Evolutionary conservation across 257 asterid species (phyloP), one percentile per base, ranked within the genome.

Genomic region (Scutellaria minor): DNA sequence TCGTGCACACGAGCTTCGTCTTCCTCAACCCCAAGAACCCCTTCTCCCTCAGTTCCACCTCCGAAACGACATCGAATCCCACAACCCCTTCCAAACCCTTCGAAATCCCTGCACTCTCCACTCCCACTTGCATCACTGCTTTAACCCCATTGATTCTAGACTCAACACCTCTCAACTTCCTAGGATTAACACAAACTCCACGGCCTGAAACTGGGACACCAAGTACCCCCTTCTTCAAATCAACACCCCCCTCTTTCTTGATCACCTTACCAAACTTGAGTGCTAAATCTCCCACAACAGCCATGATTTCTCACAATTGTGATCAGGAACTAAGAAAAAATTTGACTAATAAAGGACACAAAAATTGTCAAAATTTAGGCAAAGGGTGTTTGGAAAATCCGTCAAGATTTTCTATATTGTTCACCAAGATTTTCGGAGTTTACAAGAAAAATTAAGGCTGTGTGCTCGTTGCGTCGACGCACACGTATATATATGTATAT

Each of bases 1-100:
- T 82, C 35, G 96, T 89, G 63, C 97, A 91, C 27, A 91, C 95
- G 10, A 91, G 90, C 83, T 91, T 91, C 62, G 97, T 91, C 46
- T 89, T 91, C 91, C 95, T 87, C 86, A 89, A 42, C 35, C 97
- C 97, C 90, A 87, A 58, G 44, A 91, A 91, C 48, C 95, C 97
- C 66, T 81, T 92, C 45, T 83, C 81, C 84, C 84, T 86, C 79
- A 92, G 62, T 68, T 92, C 95, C 76, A 35, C 86, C 58, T 89
- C 97, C 2, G 83, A 78, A 45, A 92, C 96, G 64, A 87, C 88
- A 73, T 89, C 97, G 59, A 89, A 70, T 7, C 86, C 90, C 65
- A 85, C 11, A 68, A 22, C 70, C 73, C 81, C 87, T 53, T 74
- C 79, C 65, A 48, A 65, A 42, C 68, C 73, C 77, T 80, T 75